Evolutionary conservation across 805 yeast species (phyloP).

Genomic region (Schwanniomyces polymorphus): DNA sequence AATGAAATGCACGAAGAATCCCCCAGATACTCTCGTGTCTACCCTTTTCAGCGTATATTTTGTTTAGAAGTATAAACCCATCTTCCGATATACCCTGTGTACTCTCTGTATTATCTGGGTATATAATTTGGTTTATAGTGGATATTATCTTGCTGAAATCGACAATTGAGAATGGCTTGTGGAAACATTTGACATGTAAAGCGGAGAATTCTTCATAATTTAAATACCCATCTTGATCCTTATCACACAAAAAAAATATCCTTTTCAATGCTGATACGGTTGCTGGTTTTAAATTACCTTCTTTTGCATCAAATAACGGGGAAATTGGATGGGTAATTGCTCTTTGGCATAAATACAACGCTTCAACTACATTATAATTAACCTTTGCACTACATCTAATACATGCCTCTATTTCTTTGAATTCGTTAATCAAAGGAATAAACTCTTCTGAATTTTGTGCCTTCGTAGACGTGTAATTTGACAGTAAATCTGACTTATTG

Average conservation of each 20-base stretch:
- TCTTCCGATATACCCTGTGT: conserved; percentile 61
- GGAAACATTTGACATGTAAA: conserved; percentile 76
- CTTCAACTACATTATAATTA: conserved; percentile 85
- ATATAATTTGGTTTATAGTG: conserved; percentile 30
- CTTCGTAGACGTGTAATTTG: conserved; percentile 43
- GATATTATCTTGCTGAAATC: conserved; percentile 39
- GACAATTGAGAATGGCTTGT: conserved; percentile 37
- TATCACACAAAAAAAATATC: conserved; percentile 81
- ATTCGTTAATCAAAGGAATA: conserved; percentile 81
- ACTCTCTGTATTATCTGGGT: conserved; percentile 21
- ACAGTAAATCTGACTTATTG: conserved; percentile 63
- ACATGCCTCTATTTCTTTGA: conserved; percentile 92
- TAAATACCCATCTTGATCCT: conserved; percentile 84
- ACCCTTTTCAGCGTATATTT: conserved; percentile 84
- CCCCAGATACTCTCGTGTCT: conserved; percentile 98
- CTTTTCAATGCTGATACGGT: conserved; percentile 76
- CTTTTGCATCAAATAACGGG: conserved; percentile 91
- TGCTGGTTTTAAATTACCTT: conserved; percentile 74
- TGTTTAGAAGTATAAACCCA: conserved; percentile 78
- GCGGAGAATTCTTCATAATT: conserved; percentile 67
- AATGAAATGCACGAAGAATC: conserved; percentile 80
- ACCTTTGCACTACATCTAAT: conserved; percentile 83
- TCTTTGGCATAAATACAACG: conserved; percentile 89
- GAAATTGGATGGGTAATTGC: conserved; percentile 92
- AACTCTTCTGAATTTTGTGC: conserved; percentile 67